Base-by-base conservation (phyloP, 2,329 filamentous ascomycete genomes). In the Calonectria fujianensis region DNA sequence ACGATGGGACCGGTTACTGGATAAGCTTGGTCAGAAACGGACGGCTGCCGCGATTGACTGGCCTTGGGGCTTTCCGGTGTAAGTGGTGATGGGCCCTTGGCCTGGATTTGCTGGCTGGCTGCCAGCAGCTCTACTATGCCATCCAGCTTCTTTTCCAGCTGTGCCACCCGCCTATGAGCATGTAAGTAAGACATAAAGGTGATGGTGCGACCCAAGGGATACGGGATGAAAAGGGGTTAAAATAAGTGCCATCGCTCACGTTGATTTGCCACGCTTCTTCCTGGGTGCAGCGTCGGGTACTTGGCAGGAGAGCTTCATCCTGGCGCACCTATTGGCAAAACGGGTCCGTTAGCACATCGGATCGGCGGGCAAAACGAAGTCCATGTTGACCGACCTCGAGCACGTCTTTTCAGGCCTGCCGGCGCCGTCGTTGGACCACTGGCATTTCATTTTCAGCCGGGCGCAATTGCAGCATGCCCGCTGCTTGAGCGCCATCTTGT, bases 71-170 rank as follows among this genome's bases (percentile, higher is more conserved):
- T 81, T 45, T 81, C 79, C n/a, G 79, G 80, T 29, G 80, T 81
- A 51, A 76, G 65, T 10, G 79, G 79, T 4, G 76, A 75, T 18
- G 76, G 75, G 51, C 74, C 77, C 59, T 79, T 65, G 54, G 74
- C 20, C 75, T 78, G 79, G 14, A 80, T 76, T 48, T 81, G 80
- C 27, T 83, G 82, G 61, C 78, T 82, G 18, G 81, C 81, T 7
- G 83, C 82, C 11, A 86, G 80, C 7, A 86, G 80, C 5, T 82
- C 85, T 64, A 86, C 83, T 29, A 86, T 82, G 50, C 84, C 84
- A n/a, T 86, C 85, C 37, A 86, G 85, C 74, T 85, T 86, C 67
- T 84, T 81, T 69, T 86, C 85, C 3, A 86, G 59, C 50, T 85
- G 83, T 8, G 83, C 84, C 2, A 86, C 85, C 14, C 84, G 82